A percentile compares a stretch with the other conserved stretches of the same genome.
Conservation (phyloP, 2,329 filamentous ascomycete genomes). For the Colletotrichum tofieldiae region DNA sequence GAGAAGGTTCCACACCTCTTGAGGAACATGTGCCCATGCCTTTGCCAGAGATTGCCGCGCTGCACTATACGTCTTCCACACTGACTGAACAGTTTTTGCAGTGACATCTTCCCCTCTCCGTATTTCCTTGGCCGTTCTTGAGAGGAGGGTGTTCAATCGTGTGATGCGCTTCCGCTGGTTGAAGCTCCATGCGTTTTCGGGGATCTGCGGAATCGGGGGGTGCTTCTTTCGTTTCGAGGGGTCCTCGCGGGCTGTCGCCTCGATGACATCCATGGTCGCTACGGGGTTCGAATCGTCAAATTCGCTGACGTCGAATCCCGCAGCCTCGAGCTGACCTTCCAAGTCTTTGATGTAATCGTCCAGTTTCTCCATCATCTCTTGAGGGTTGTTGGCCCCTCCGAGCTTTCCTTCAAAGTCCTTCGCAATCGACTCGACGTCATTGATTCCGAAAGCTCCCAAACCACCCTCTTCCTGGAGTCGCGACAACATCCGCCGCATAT, state of each 20-base stretch:
- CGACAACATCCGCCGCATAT: constrained; percentile 50
- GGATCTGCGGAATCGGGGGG: constrained; percentile 52
- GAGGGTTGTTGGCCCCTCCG: constrained; percentile 50
- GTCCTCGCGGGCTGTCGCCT: constrained; percentile 45
- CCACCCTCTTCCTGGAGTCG: constrained; percentile 46
- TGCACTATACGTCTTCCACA: constrained; percentile 67
- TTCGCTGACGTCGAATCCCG: constrained; percentile 32
- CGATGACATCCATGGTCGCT: constrained; percentile 35
- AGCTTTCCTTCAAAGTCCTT: constrained; percentile 40
- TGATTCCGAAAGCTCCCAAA: constrained; percentile 56
- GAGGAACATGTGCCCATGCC: constrained; percentile 70
- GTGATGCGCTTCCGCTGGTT: constrained; percentile 57
- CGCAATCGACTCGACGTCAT: constrained; percentile 64
- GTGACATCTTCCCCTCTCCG: constrained; percentile 46
- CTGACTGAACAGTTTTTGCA: constrained; percentile 54
- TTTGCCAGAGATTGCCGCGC: constrained; percentile 61
- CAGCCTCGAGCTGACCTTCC: constrained; percentile 44
- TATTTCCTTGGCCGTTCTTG: constrained; percentile 49
- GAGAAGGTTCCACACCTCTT: constrained; percentile 74
- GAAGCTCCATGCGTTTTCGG: constrained; percentile 54
- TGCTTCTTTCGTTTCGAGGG: constrained; percentile 28
- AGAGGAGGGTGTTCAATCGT: constrained; percentile 54
- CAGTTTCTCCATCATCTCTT: constrained; percentile 53
- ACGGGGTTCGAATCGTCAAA: constrained; percentile 39
- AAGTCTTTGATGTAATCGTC: constrained; percentile 56